These are phyloP conservation scores for Eucalyptus viminalis DNA, from an alignment of 345 rosid species.

Conservation along the genomic window DNA sequence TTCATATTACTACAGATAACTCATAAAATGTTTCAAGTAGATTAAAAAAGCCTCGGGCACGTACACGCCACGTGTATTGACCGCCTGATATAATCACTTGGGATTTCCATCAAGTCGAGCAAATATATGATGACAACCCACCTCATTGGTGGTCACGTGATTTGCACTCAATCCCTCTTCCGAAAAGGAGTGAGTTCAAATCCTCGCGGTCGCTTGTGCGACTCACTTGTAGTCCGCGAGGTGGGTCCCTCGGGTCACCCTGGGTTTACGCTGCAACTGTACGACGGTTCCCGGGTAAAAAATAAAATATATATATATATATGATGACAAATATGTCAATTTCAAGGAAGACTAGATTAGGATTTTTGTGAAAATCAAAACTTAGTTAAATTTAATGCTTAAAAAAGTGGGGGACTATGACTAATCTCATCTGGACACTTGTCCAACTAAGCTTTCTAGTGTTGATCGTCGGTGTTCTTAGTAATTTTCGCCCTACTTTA, in stretches of 20 bases:
- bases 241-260: no score
- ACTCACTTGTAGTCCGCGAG: no score
- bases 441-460: not conserved
- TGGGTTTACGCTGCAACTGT: no score
- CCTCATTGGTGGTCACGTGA: no score
- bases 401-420: not conserved
- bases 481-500: not conserved
- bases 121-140: not conserved
- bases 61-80: rapidly evolving
- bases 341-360: not conserved
- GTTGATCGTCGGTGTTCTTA: not conserved
- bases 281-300: no score
- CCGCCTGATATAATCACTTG: rapidly evolving
- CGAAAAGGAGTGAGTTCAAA: no score
- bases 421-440: not conserved
- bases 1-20: rapidly evolving
- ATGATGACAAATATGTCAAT: no score
- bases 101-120: not conserved
- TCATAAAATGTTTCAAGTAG: rapidly evolving
- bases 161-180: no score
- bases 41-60: not conserved
- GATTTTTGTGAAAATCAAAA: not conserved
- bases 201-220: no score
- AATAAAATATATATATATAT: no score
- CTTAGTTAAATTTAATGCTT: not conserved